Conservation (phyloP, 768 basidiomycete genomes). For the Suillus decipiens region DNA sequence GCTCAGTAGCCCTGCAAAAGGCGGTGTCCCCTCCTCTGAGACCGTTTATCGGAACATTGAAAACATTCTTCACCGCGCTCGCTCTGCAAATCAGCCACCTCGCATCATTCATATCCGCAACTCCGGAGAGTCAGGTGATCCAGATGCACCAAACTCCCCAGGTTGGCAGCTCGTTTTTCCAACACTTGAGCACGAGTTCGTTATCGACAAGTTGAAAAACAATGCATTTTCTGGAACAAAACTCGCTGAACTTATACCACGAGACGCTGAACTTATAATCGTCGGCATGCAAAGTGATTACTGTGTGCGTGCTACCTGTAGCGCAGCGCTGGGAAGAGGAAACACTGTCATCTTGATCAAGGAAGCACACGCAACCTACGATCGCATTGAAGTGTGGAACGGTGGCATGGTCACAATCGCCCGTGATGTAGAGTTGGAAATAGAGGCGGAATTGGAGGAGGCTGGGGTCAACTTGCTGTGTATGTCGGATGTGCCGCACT, state of each 20-base stretch:
- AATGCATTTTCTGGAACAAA: conserved; percentile 67
- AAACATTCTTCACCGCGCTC: conserved; percentile 50
- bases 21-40: conserved; percentile 53
- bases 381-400: conserved; percentile 62
- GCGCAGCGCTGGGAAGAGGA: conserved; percentile 59
- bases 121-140: conserved; percentile 58
- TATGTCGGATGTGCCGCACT: conserved; percentile 61
- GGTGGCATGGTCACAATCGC: conserved; percentile 58
- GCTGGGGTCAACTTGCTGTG: conserved; percentile 65
- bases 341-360: conserved; percentile 65
- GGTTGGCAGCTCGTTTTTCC: conserved; percentile 66
- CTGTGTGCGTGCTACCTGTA: conserved; percentile 57
- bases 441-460: conserved; percentile 69
- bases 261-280: conserved; percentile 62
- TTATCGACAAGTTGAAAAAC: conserved; percentile 69
- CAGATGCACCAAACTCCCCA: conserved; percentile 54
- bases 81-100: conserved; percentile 48
- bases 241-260: conserved; percentile 49
- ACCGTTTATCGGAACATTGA: conserved; percentile 49
- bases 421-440: conserved; percentile 52
- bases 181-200: conserved; percentile 49
- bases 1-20: conserved; percentile 47
- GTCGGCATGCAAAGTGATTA: conserved; percentile 72
- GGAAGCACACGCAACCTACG: conserved; percentile 69
- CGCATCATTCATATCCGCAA: conserved; percentile 72